Evolutionary conservation across 169 alveolate species (phyloP).

Genomic region (Cryptosporidium andersoni): DNA sequence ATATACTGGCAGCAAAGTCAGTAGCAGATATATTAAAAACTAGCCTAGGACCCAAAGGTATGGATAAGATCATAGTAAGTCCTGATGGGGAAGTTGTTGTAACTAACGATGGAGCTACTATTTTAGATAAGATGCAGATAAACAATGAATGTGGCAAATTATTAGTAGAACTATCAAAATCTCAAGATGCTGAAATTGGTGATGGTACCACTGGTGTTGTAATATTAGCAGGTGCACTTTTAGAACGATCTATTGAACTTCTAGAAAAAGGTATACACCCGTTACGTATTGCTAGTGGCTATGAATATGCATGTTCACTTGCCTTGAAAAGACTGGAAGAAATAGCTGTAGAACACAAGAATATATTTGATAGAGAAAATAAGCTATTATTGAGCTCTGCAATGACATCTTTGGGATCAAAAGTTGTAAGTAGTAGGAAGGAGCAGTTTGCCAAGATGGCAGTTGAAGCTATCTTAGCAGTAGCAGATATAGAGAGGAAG

Average conservation of each 20-base stretch:
- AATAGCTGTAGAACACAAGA: slow-evolving; percentile 84
- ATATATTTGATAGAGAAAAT: slow-evolving; percentile 78
- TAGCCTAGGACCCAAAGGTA: slow-evolving; percentile 99
- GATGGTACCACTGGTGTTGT: slow-evolving; percentile 99
- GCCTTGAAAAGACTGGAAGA: slow-evolving; percentile 90
- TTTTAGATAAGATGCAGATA: slow-evolving; percentile 94
- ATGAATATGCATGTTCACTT: slow-evolving; percentile 95
- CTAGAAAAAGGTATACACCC: slow-evolving; percentile 98
- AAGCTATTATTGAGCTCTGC: slow-evolving; percentile 88
- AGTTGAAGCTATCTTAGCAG: slow-evolving; percentile 97
- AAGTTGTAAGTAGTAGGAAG: slow-evolving; percentile 93
- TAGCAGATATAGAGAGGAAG: slow-evolving; percentile 94
- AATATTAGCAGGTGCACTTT: slow-evolving; percentile 97
- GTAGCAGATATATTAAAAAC: slow-evolving; percentile 94
- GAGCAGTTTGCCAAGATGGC: slow-evolving; percentile 92
- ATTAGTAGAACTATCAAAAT: slow-evolving; percentile 96
- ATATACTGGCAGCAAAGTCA: slow-evolving; percentile 97
- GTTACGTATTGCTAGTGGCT: slow-evolving; percentile 96
- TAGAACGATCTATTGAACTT: slow-evolving; percentile 92
- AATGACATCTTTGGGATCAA: slow-evolving; percentile 96
- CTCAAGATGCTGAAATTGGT: slow-evolving; percentile 99
- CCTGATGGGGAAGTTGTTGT: slow-evolving; percentile 98
- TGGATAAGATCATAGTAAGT: slow-evolving; percentile 98
- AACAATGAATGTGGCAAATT: slow-evolving; percentile 95
- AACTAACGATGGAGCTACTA: slow-evolving; percentile 97